phyloP scores from a whole-genome alignment of 2,329 filamentous ascomycete genomes.

The Talaromyces sp. region DNA sequence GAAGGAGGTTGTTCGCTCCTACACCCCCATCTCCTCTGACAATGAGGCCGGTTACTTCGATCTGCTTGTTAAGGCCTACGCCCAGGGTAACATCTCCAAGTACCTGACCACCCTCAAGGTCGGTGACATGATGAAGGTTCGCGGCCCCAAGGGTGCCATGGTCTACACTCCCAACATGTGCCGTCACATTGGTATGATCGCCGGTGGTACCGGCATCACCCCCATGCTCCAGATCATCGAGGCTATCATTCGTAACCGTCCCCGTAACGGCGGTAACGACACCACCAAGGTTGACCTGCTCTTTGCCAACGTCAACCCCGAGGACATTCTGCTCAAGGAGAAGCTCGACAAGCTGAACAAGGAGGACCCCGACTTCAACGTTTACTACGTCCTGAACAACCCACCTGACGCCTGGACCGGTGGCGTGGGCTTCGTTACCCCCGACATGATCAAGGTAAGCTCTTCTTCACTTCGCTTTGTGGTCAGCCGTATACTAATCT shows the following conservation, averaged over 20 bases:
- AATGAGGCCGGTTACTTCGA: constrained; percentile 90
- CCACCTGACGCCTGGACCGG: constrained; percentile 89
- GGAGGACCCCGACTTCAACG: constrained; percentile 78
- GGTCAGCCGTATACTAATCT: neutral
- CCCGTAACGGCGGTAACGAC: constrained; percentile 68
- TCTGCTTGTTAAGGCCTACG: constrained; percentile 96
- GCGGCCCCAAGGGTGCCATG: constrained; percentile 95
- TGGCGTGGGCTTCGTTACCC: constrained; percentile 90
- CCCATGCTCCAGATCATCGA: constrained; percentile 97
- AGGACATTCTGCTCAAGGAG: constrained; percentile 92
- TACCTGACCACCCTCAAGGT: constrained; percentile 81
- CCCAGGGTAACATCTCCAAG: constrained; percentile 95
- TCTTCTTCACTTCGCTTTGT: neutral
- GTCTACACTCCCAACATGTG: constrained; percentile 98
- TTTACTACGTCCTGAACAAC: constrained; percentile 97
- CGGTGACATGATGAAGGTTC: constrained; percentile 85
- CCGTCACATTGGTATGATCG: constrained; percentile 95
- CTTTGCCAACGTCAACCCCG: constrained; percentile 91
- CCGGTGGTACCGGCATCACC: constrained; percentile 95
- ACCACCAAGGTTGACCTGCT: constrained; percentile 89
- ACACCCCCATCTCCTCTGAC: constrained; percentile 89
- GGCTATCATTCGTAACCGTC: constrained; percentile 80
- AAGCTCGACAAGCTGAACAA: constrained; percentile 79
- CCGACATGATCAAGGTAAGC: constrained; percentile 87
- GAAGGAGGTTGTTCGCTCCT: constrained; percentile 87